A percentile compares a stretch with the other conserved stretches of the same genome.
phyloP scores from a whole-genome alignment of 345 rosid species.

The Pugionium dolabratum region DNA sequence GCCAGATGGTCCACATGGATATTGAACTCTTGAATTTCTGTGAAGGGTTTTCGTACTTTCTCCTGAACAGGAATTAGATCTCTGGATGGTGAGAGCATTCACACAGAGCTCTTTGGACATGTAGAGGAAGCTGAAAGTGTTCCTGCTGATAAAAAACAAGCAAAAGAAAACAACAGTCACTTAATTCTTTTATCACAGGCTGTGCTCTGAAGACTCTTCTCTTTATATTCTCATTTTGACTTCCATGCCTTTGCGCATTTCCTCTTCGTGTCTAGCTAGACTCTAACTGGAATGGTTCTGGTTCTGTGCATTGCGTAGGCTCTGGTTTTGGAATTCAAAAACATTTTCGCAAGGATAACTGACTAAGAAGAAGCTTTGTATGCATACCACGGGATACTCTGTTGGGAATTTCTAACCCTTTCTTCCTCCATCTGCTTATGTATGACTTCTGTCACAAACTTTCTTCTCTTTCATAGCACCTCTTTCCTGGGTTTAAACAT shows the following conservation, averaged over 20 bases:
- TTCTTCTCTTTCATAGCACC: conserved; percentile 83
- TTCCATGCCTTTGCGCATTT: conserved; percentile 75
- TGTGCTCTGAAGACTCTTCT: conserved; percentile 83
- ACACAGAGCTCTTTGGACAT: no score
- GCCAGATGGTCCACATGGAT: conserved; percentile 72
- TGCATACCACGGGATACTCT: conserved; percentile 88
- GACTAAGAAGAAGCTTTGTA: not conserved
- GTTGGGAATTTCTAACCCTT: conserved; percentile 80
- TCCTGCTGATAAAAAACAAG: no score
- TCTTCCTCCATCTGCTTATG: conserved; percentile 73
- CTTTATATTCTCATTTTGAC: conserved; percentile 67
- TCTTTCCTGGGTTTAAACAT: conserved; percentile 60
- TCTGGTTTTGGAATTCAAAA: conserved; percentile 57
- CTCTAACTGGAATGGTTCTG: conserved; percentile 89
- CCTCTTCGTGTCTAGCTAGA: conserved; percentile 84
- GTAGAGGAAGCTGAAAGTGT: not conserved
- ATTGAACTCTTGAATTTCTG: conserved; percentile 70
- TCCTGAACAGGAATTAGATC: conserved; percentile 92
- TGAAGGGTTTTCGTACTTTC: conserved; percentile 83
- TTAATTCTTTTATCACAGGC: conserved; percentile 72
- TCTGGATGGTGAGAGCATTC: conserved; percentile 39
- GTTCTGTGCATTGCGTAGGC: conserved; percentile 77
- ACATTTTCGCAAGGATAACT: no score
- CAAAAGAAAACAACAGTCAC: conserved; percentile 14
- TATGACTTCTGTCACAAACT: conserved; percentile 55